phyloP scores from a whole-genome alignment of 306 rosid genomes.

The Pyrus bretschneideri region DNA sequence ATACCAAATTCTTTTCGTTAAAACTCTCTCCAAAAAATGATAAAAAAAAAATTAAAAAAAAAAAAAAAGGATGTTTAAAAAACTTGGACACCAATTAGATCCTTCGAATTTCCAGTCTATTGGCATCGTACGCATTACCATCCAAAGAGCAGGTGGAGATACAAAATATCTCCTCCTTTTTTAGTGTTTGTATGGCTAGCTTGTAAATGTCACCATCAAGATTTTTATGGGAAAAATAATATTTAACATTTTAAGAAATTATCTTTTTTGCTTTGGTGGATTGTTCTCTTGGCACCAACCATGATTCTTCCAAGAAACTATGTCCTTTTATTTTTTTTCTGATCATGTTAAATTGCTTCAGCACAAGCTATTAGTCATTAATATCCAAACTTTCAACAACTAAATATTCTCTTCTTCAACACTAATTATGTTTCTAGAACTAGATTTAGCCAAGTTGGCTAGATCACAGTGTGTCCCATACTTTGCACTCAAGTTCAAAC shows the following conservation, averaged over 20 bases:
- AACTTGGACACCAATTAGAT: background rate
- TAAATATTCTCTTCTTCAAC: background rate
- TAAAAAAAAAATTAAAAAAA: background rate
- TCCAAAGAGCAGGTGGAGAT: conserved; percentile 19
- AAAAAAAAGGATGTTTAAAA: background rate
- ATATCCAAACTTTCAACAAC: background rate
- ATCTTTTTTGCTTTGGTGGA: background rate
- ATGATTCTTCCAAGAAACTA: background rate
- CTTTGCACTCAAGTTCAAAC: background rate
- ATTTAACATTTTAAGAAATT: background rate
- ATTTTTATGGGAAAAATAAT: background rate
- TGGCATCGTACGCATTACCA: conserved; percentile 3
- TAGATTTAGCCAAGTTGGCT: background rate
- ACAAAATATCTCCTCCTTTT: background rate
- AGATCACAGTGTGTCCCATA: too few species aligned
- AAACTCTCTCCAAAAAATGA: background rate
- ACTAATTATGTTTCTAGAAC: background rate
- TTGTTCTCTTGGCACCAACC: background rate
- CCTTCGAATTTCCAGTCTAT: conserved; percentile 1
- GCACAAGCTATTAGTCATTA: background rate
- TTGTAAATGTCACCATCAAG: background rate
- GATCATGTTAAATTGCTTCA: background rate
- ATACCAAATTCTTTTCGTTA: too few species aligned
- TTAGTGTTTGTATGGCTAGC: background rate
- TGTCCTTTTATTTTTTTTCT: background rate